Evolutionary conservation across 208 protist species (phyloP), one percentile per base, ranked within the genome.

Genomic region (Trypanosoma theileri): DNA sequence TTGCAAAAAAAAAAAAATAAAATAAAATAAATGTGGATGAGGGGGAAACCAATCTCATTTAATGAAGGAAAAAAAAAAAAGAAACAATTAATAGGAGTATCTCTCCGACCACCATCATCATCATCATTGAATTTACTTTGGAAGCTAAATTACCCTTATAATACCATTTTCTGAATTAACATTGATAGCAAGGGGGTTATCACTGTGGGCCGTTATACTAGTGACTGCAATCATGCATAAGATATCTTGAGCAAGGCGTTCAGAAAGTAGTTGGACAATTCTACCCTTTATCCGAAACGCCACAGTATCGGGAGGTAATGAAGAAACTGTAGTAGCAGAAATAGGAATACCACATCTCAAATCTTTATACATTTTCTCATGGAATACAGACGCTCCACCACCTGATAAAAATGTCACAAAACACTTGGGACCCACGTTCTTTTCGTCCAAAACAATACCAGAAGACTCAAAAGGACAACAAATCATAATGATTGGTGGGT

Each of bases 401-500:
- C 11, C 50, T 22, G 51, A 55, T 66, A 74, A 52, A 66, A 79
- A 73, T 31, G 72, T 75, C 19, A 83, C 45, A 28, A 22, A 35
- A 44, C 69, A 63, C 40, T 72, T 71, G 22, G 69, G 62, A 28
- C 64, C 64, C 17, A 66, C 69, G 45, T 57, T 53, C 41, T 66
- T 45, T 65, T 79, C 78, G 45, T 73, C 63, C 28, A 80, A 66
- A 14, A 69, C 46, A 53, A 71, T 60, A 54, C 19, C 41, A 63
- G 40, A 50, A 45, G 54, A 54, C 28, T 68, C 50, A 22, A 46
- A n/a, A 19, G 73, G 42, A 28, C 60, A 63, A 40, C 46, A 69
- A 54, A 83, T 40, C 28, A 53, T 59, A 21, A 80, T 52, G 12
- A 64, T 63, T 7, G 69, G 65, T 35, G 73, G 78, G 28, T 48